Evolutionary conservation across 2,329 filamentous ascomycete species (phyloP).

Genomic region (Penicillium brevicompactum): DNA sequence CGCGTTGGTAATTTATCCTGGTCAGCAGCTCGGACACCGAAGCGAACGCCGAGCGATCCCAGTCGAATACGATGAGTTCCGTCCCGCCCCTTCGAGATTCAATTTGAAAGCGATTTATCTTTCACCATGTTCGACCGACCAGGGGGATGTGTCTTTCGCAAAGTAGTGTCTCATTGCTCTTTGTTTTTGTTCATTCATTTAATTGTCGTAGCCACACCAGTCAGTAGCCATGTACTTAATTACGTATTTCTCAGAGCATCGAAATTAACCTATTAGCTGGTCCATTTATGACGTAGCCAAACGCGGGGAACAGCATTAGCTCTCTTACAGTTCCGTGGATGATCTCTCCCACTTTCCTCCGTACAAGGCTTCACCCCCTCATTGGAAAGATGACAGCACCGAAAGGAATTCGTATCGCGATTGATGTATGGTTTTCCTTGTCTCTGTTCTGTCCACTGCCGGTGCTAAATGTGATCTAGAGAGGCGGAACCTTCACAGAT

Average conservation of each 20-base stretch:
- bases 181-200: slow-evolving; percentile 1
- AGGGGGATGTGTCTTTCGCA: neutral
- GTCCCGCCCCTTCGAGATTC: slow-evolving; percentile 23
- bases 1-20: slow-evolving; percentile 28
- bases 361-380: too few species aligned
- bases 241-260: too few species aligned
- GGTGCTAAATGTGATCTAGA: slow-evolving; percentile 6
- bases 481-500: slow-evolving; percentile 28
- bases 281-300: too few species aligned
- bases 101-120: slow-evolving; percentile 22
- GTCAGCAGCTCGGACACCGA: slow-evolving; percentile 31
- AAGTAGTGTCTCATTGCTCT: slow-evolving; percentile 6
- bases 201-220: neutral
- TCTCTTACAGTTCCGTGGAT: too few species aligned
- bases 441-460: neutral
- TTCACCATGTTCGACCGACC: slow-evolving; percentile 21
- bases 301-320: too few species aligned
- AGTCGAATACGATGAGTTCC: slow-evolving; percentile 24
- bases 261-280: too few species aligned
- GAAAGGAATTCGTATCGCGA: slow-evolving; percentile 25
- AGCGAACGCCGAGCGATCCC: slow-evolving; percentile 30
- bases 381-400: neutral
- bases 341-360: too few species aligned
- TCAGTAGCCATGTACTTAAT: too few species aligned
- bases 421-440: slow-evolving; percentile 18